Evolutionary conservation across 768 basidiomycete species (phyloP).

Genomic region (Mycena filopes): DNA sequence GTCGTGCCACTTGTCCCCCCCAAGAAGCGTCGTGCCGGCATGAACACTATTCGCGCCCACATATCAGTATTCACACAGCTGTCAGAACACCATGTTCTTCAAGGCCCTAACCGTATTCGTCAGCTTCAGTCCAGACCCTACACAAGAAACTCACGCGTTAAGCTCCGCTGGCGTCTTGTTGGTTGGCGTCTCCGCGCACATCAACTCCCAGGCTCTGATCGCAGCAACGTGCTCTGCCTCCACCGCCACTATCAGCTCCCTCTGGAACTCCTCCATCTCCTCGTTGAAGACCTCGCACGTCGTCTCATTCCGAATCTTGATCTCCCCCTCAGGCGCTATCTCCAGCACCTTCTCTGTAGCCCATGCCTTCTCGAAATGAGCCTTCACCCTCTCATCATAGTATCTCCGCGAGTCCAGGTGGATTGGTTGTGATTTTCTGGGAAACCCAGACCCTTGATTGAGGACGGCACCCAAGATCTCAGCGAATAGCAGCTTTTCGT

Average conservation of each 20-base stretch:
- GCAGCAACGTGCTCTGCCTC: neutral
- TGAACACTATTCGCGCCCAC: no score
- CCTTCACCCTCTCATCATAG: constrained; percentile 1
- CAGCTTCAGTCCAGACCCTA: no score
- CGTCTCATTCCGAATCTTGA: neutral
- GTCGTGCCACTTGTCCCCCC: no score
- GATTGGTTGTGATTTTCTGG: neutral
- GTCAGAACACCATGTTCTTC: neutral
- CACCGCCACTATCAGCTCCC: neutral
- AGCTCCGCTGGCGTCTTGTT: neutral
- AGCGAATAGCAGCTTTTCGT: neutral
- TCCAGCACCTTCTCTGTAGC: neutral
- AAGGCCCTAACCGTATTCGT: neutral
- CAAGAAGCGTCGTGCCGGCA: no score
- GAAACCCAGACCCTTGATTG: neutral
- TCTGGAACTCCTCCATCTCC: neutral
- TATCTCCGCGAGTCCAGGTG: neutral
- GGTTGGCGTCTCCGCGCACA: neutral
- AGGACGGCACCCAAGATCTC: neutral
- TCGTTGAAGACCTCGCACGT: neutral
- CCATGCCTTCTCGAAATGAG: neutral
- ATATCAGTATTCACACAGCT: neutral
- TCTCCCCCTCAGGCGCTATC: neutral
- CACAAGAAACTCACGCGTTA: neutral
- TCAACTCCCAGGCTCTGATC: constrained; percentile 3